Evolutionary conservation across 225 moss, liverwort and hornwort species (phyloP), one percentile per base, ranked within the genome.

Genomic region (Sphagnum contortum): DNA sequence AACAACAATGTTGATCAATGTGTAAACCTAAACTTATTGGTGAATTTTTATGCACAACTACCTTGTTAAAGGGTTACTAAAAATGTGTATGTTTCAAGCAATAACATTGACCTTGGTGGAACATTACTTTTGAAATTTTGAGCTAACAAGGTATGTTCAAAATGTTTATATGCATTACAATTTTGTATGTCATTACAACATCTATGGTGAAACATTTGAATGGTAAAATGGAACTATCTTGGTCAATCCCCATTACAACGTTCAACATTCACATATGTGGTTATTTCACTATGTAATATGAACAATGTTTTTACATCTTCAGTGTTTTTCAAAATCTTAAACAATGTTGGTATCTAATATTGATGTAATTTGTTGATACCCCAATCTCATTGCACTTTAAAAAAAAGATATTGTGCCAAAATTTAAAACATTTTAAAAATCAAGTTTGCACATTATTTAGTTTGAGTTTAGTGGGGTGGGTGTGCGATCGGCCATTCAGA

Each of bases 191-290:
- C 55, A 68, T 68, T 94, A 91, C 77, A 73, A 79, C 49, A 44
- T 73, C 14, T 94, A 91, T 58, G 87, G 88, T 68, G 83, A 91
- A 79, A 85, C 89, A 63, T 29, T 29, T 85, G 81, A 68, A 83
- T 85, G 55, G 68, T 91, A 68, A 87, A 86, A 56, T 91, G 83
- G 85, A 79, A 82, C 82, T 80, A 81, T 68, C 89, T 69, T 75
- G 91, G 76, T 13, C 70, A 69, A 67, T 80, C 13, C 76, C 76
- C 50, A 82, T 89, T 89, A 76, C 82, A 73, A n/a, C 74, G 70
- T 48, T 60, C 59, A 5, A 47, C 79, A 60, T 60, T 66, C 56
- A 66, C 68, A 76, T 47, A 66, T 5, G 82, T 82, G 9, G 64
- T 77, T 68, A 11, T 29, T 29, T 29, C 29, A 29, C 29, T 29